Conservation (phyloP, 306 rosid genomes). For the Cicer yamashitae region DNA sequence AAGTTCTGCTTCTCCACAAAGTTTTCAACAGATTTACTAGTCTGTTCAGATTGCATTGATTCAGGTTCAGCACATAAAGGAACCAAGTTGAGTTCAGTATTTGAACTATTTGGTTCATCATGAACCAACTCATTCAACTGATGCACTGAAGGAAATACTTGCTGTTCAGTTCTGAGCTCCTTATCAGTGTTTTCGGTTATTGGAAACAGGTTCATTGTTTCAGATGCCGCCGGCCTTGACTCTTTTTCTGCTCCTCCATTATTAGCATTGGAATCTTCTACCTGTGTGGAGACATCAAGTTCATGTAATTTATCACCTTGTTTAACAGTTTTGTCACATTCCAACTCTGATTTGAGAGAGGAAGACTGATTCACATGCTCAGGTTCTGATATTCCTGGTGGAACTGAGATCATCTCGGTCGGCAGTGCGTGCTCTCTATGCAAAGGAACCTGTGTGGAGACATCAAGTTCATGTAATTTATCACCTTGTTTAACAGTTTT, state of each 20-base stretch:
- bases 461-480: slow-evolving; percentile 40
- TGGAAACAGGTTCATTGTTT: slow-evolving; percentile 41
- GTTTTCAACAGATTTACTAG: slow-evolving; percentile 37
- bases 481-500: slow-evolving; percentile 43
- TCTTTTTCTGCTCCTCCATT: slow-evolving; percentile 35
- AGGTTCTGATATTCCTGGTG: slow-evolving; percentile 38
- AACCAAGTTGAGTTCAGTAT: slow-evolving; percentile 49
- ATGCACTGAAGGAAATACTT: slow-evolving; percentile 34
- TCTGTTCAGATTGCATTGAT: slow-evolving; percentile 37
- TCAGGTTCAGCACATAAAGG: slow-evolving; percentile 49
- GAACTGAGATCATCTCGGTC: slow-evolving; percentile 31
- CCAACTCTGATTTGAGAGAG: slow-evolving; percentile 16
- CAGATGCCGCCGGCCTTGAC: slow-evolving; percentile 44
- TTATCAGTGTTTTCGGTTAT: slow-evolving; percentile 29
- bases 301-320: slow-evolving; percentile 42
- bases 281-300: slow-evolving; percentile 37
- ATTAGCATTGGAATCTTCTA: slow-evolving; percentile 43
- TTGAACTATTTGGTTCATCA: slow-evolving; percentile 41
- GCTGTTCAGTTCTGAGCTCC: slow-evolving; percentile 43
- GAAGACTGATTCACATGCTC: slow-evolving; percentile 39
- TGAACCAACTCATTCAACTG: slow-evolving; percentile 46
- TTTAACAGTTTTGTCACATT: slow-evolving; percentile 35
- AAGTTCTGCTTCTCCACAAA: slow-evolving; percentile 44
- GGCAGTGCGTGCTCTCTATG: slow-evolving; percentile 35
- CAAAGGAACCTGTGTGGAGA: slow-evolving; percentile 23